phyloP scores from a whole-genome alignment of 495 filamentous ascomycete species.

The Aspergillus homomorphus region DNA sequence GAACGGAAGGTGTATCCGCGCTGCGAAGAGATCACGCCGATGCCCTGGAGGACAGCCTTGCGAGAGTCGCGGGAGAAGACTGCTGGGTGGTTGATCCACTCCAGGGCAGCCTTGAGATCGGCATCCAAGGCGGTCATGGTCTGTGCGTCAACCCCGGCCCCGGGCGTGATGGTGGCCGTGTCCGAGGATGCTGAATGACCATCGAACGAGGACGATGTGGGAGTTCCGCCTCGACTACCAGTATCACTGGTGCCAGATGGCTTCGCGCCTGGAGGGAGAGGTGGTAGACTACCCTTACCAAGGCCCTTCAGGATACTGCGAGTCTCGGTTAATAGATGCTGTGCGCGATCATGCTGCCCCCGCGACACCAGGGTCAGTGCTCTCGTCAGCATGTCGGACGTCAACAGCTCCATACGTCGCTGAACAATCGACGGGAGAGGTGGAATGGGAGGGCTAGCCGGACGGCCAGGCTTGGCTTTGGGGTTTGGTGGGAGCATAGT shows the following conservation, averaged over 20 bases:
- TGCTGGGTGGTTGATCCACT: constrained; percentile 98
- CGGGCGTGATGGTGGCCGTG: constrained; percentile 58
- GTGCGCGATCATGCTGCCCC: constrained; percentile 88
- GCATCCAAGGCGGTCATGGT: constrained; percentile 86
- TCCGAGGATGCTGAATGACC: constrained; percentile 43
- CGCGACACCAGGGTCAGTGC: constrained; percentile 88
- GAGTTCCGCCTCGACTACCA: constrained; percentile 37
- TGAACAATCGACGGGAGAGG: constrained; percentile 96
- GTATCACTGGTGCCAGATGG: constrained; percentile 33
- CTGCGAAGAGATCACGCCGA: constrained; percentile 93
- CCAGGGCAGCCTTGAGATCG: constrained; percentile 87
- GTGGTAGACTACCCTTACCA: constrained; percentile 90
- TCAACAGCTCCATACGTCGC: constrained; percentile 94
- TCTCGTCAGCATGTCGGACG: constrained; percentile 95
- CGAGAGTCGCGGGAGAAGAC: constrained; percentile 93
- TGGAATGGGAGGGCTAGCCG: constrained; percentile 78
- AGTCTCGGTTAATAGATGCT: constrained; percentile 88
- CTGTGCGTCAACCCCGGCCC: constrained; percentile 68
- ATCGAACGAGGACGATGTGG: constrained; percentile 42
- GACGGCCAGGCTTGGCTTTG: constrained; percentile 57
- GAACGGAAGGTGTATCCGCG: constrained; percentile 92
- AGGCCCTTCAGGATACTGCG: constrained; percentile 93
- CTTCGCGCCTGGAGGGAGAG: constrained; percentile 63
- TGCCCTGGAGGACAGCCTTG: constrained; percentile 94
- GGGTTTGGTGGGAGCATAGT: constrained; percentile 87